These are phyloP conservation scores for Hypholoma sublateritium DNA, from an alignment of 768 basidiomycete genomes.

Conservation along the genomic window DNA sequence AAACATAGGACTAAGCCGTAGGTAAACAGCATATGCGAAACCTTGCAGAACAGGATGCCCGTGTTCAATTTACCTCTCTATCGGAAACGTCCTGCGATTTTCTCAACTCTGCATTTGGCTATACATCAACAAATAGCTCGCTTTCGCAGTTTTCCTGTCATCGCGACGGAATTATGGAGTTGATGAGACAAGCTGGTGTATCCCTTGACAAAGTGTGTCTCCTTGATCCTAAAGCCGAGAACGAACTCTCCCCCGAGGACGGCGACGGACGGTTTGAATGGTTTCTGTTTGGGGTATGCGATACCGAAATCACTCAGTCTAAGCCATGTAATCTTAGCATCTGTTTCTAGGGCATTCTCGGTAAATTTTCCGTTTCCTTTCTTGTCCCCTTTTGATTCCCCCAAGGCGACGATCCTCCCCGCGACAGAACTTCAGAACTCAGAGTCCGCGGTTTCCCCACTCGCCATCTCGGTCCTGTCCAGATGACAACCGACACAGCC, in stretches of 20 bases:
- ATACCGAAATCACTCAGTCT: background rate
- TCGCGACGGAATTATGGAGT: constrained; percentile 51
- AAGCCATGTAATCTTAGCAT: background rate
- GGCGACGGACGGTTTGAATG: constrained; percentile 73
- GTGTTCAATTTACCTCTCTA: constrained; percentile 84
- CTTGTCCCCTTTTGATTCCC: background rate
- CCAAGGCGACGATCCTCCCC: constrained; percentile 91
- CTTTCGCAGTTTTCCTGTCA: constrained; percentile 46
- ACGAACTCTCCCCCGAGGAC: constrained; percentile 72
- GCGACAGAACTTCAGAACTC: constrained; percentile 89
- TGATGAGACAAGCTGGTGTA: constrained; percentile 45
- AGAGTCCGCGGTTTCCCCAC: constrained; percentile 84
- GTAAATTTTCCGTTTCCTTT: constrained; percentile 13
- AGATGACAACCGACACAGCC: constrained; percentile 99
- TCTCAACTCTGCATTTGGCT: constrained; percentile 37
- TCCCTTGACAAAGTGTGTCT: constrained; percentile 75
- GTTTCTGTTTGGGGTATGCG: constrained; percentile 87
- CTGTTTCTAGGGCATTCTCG: constrained; percentile 33
- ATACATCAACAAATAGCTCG: constrained; percentile 4
- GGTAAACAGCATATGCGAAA: constrained; percentile 74
- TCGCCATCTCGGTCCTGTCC: constrained; percentile 81
- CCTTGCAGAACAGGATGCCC: constrained; percentile 62
- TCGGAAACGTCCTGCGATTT: constrained; percentile 67
- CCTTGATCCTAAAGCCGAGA: constrained; percentile 87
- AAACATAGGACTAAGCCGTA: background rate